Evolutionary conservation across 2,329 filamentous ascomycete species (phyloP), one percentile per base, ranked within the genome.

Genomic region (Trichophyton simii): DNA sequence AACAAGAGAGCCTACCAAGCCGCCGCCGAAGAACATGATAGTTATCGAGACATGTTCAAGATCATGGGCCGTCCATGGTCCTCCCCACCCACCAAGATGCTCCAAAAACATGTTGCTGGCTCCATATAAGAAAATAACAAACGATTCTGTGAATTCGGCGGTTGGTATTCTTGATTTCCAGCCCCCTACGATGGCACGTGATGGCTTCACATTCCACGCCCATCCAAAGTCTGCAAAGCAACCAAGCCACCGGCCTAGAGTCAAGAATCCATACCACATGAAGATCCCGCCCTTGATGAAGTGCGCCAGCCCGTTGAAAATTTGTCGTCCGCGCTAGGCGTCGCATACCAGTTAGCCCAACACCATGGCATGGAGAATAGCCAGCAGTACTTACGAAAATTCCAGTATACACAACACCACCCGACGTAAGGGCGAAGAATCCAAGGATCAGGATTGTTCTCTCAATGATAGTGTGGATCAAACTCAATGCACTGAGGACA

Each of bases 231-330:
- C 89, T 62, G 88, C 86, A 72, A 95, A 97, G 72, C 88, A 88
- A 28, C 92, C 92, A 70, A 91, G 84, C 87, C 90, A 96, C 61
- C 92, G 86, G 34, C 90, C 91, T 3, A 97, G 80, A 0, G 89
- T 95, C 63, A 96, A 76, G 20, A 96, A 75, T 7, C 92, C 92
- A 65, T 95, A 89, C 86, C 89, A 94, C 76, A 96, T 90, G 78
- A 97, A 97, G 60, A 97, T 87, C 2, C 89, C 89, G 54, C 92
- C 92, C 72, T 97, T 97, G 72, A 96, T 85, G 77, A 89, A 96
- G 71, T 97, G 92, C 6, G 92, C 92, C 48, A 96, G 79, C 1
- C 92, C 90, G 67, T 86, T 91, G 78, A 92, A 95, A 62, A 96
- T 78, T 2, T 79, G 79, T 22, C 73, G 72, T 3, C 82, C 87